Percentiles rank a stretch among this genome's conserved stretches.
phyloP scores from a whole-genome alignment of 2,329 filamentous ascomycete species.

The Fusarium falciforme region DNA sequence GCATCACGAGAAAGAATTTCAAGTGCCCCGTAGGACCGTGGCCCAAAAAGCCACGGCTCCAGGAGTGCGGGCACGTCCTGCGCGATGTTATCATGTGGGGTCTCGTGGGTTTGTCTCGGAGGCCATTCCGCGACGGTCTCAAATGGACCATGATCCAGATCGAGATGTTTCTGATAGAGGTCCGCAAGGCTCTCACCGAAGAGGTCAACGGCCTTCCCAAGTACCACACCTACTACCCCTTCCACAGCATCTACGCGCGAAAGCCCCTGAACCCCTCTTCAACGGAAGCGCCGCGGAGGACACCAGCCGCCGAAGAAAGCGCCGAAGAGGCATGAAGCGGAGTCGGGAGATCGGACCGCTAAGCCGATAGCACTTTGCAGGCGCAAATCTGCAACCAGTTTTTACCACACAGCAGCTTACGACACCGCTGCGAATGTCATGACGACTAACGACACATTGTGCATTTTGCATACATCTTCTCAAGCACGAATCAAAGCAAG shows the following conservation, averaged over 20 bases:
- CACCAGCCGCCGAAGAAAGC: not conserved
- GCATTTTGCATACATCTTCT: not conserved
- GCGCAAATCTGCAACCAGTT: not conserved
- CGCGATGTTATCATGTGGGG: constrained; percentile 56
- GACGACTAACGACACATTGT: constrained; percentile 26
- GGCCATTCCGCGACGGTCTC: constrained; percentile 54
- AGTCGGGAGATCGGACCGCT: not conserved
- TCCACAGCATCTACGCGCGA: constrained; percentile 52
- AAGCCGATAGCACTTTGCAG: not conserved
- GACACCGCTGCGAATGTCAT: constrained; percentile 13
- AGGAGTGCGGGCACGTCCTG: constrained; percentile 59
- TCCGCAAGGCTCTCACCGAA: constrained; percentile 53
- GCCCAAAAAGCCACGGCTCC: constrained; percentile 56
- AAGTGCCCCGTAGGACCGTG: constrained; percentile 63
- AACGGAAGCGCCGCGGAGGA: not conserved
- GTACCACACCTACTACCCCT: constrained; percentile 55
- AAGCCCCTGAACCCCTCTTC: constrained; percentile 47
- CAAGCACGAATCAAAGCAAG: constrained; percentile 3
- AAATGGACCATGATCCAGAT: constrained; percentile 56
- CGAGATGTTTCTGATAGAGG: constrained; percentile 57
- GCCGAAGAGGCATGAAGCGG: not conserved
- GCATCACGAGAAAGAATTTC: constrained; percentile 54
- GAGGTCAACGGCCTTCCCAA: constrained; percentile 48
- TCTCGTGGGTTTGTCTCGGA: constrained; percentile 52
- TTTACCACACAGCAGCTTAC: constrained; percentile 1